Conservation (phyloP, 495 filamentous ascomycete species). For the Penicillium ochrochloron region DNA sequence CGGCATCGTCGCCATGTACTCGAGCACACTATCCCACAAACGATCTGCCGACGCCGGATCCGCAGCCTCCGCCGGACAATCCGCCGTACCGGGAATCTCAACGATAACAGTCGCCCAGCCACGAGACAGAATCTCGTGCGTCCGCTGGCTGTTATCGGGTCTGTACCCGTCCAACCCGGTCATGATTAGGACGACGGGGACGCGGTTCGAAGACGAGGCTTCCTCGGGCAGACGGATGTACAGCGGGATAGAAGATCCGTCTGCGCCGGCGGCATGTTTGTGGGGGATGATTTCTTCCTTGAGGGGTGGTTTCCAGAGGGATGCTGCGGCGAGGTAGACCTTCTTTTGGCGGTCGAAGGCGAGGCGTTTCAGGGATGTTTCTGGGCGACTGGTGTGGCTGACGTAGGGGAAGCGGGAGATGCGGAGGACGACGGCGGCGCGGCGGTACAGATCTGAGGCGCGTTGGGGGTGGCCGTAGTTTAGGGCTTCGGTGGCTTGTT, state of each 20-base stretch:
- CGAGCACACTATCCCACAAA: constrained; percentile 60
- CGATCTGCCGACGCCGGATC: constrained; percentile 59
- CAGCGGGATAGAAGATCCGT: constrained; percentile 64
- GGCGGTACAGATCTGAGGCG: constrained; percentile 67
- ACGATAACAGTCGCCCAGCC: constrained; percentile 65
- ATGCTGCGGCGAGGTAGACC: constrained; percentile 63
- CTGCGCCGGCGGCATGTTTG: constrained; percentile 47
- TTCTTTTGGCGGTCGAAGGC: constrained; percentile 73
- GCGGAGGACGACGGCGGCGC: constrained; percentile 71
- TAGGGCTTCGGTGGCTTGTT: constrained; percentile 51
- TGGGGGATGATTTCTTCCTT: constrained; percentile 66
- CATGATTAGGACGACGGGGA: constrained; percentile 69
- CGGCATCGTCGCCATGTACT: constrained; percentile 63
- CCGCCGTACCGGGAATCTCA: constrained; percentile 82
- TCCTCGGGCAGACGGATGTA: constrained; percentile 63
- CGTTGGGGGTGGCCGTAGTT: constrained; percentile 46
- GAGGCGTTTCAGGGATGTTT: constrained; percentile 53
- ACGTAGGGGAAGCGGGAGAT: constrained; percentile 77
- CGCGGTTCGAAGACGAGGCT: constrained; percentile 43
- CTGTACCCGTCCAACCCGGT: constrained; percentile 81
- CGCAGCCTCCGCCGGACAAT: constrained; percentile 68
- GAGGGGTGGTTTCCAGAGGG: constrained; percentile 57
- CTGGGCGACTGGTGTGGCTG: constrained; percentile 43
- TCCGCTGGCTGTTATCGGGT: constrained; percentile 75
- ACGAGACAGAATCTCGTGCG: constrained; percentile 64